Conservation (phyloP, 306 rosid species). For the Quercus ilex region DNA sequence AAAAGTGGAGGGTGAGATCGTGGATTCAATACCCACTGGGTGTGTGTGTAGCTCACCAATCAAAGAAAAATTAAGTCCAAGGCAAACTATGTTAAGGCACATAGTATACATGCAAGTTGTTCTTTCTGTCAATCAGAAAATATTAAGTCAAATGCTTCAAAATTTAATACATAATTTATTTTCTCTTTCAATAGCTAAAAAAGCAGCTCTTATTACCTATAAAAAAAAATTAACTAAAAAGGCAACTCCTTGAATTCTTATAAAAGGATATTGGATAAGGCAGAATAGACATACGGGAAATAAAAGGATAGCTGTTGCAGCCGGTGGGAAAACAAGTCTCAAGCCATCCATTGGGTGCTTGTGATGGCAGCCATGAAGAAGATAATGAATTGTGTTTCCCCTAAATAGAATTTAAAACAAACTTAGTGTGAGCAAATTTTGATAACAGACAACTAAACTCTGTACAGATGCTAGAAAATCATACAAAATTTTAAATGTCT, state of each 20-base stretch:
- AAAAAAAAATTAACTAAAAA: neutral
- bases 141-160: neutral
- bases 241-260: neutral
- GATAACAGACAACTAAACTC: neutral
- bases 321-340: constrained; percentile 95
- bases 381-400: constrained; percentile 89
- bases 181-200: neutral
- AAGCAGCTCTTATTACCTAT: neutral
- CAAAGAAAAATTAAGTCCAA: neutral
- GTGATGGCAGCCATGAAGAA: constrained; percentile 97
- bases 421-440: constrained; percentile 1
- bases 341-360: constrained; percentile 98
- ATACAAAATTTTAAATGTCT: neutral
- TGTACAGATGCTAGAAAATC: constrained; percentile 1
- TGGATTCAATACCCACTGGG: too few relatives aligned
- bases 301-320: constrained; percentile 75
- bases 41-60: too few relatives aligned
- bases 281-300: constrained; percentile 55
- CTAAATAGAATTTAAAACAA: constrained; percentile 30
- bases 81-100: neutral
- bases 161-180: neutral
- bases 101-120: neutral
- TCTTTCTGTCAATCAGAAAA: neutral
- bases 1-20: too few relatives aligned
- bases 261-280: neutral